A percentile compares a stretch with the other conserved stretches of the same genome.
Conservation (phyloP, 495 filamentous ascomycete species). For the Penicillium riverlandense region DNA sequence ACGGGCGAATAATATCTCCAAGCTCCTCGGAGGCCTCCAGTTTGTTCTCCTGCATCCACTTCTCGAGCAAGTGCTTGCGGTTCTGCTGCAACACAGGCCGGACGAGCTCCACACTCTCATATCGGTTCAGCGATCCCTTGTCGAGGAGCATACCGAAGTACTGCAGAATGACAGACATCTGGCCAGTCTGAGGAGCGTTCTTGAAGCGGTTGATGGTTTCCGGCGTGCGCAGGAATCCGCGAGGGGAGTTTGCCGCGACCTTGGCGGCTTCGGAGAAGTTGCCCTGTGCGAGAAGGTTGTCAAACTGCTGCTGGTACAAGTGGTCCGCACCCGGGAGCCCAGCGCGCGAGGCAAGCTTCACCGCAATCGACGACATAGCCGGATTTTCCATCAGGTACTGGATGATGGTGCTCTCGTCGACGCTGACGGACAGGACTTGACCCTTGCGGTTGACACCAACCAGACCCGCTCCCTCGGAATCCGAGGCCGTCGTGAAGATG, state of each 20-base stretch:
- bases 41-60: constrained; percentile 95
- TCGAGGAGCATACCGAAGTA: constrained; percentile 98
- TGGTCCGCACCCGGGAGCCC: constrained; percentile 93
- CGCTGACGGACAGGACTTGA: constrained; percentile 86
- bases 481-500: constrained; percentile 87
- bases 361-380: constrained; percentile 79
- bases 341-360: constrained; percentile 91
- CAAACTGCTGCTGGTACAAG: constrained; percentile 88
- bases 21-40: constrained; percentile 92
- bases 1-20: constrained; percentile 83
- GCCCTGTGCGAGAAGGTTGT: constrained; percentile 66
- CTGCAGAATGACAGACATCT: constrained; percentile 89
- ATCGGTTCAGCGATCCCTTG: constrained; percentile 84
- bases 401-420: constrained; percentile 86
- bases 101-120: constrained; percentile 91
- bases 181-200: constrained; percentile 60
- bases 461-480: constrained; percentile 77
- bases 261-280: constrained; percentile 86
- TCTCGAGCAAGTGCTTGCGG: constrained; percentile 91
- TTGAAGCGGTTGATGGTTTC: constrained; percentile 95
- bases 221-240: constrained; percentile 87
- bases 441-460: constrained; percentile 97
- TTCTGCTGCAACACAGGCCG: constrained; percentile 87
- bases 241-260: constrained; percentile 91
- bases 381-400: constrained; percentile 94